phyloP scores from a whole-genome alignment of 371 early-diverging fungal genomes.

The Scutellospora calospora region DNA sequence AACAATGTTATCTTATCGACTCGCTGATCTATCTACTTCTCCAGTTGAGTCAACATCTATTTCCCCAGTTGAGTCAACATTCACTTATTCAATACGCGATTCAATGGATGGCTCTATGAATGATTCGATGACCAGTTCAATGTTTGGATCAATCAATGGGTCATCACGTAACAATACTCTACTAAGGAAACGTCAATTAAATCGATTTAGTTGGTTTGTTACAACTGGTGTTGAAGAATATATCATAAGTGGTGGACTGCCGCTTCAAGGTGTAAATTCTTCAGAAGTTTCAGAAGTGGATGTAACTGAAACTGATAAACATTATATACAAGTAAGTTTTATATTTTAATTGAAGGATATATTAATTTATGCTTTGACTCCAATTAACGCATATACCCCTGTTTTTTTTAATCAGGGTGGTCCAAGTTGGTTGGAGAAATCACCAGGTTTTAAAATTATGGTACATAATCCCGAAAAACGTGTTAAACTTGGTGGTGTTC shows the following conservation, averaged over 20 bases:
- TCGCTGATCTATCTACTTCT: constrained; percentile 42
- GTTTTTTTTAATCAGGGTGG: constrained; percentile 46
- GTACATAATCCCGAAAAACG: constrained; percentile 57
- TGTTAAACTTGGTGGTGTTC: constrained; percentile 54
- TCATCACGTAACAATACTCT: constrained; percentile 46
- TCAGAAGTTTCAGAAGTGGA: neutral
- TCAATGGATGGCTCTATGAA: neutral
- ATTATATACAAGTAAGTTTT: constrained; percentile 49
- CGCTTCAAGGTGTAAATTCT: neutral
- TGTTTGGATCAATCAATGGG: constrained; percentile 10
- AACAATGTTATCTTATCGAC: neutral
- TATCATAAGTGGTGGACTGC: constrained; percentile 50
- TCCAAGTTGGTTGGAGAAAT: constrained; percentile 57
- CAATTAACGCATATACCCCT: neutral
- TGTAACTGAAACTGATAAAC: constrained; percentile 57
- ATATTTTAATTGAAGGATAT: neutral
- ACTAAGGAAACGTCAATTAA: constrained; percentile 54
- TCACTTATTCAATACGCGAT: constrained; percentile 18
- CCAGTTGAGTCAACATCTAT: constrained; percentile 37
- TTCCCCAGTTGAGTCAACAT: constrained; percentile 37
- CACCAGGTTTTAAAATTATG: constrained; percentile 50
- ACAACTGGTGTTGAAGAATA: constrained; percentile 58
- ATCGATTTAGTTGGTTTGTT: constrained; percentile 58
- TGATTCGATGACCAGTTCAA: neutral
- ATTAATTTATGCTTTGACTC: neutral